Evolutionary conservation across 257 asterid genomes (phyloP), one percentile per base, ranked within the genome.

Genomic region (Gentiana dahurica): DNA sequence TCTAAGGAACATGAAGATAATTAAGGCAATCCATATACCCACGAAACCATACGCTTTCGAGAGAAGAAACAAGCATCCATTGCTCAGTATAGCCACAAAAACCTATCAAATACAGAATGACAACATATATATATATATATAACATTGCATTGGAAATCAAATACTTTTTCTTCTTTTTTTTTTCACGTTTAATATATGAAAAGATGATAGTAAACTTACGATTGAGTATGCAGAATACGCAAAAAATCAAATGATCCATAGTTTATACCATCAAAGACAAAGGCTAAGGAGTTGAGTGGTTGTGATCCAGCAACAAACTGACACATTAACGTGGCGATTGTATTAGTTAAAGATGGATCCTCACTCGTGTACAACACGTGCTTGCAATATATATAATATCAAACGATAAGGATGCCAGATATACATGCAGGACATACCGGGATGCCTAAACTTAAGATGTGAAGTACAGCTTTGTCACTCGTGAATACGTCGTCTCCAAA

Each of bases 401-500:
- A 24, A 44, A 9, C 13, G 3, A 45, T n/a, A 9, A 33, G 12
- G 12, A 58, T 6, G 15, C 39, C 13, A n/a, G 4, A 2, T 44
- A 24, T 38, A 33, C 50, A 4, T 44, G 24, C 46, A 49, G 12
- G 6, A 5, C 37, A 32, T 82, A 90, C 98, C 80, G 98, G 95
- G 15, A 91, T 67, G 57, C 87, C 90, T 24, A 82, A 68, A 61
- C 84, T 66, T 72, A 91, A 77, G 65, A 85, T 60, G 48, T 65
- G 77, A 34, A 78, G 69, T 15, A 91, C 95, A 41, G 49, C 64
- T 41, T 62, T 72, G 70, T 91, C 98, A 74, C 76, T 87, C 0
- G 98, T 57, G 62, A 91, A 91, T 34, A 91, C 75, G 58, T 94
- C 94, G 0, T 96, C 83, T 38, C 98, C 96, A 46, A 87, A 87